Base-by-base conservation (phyloP, 345 rosid genomes). In the Corchorus capsularis region DNA sequence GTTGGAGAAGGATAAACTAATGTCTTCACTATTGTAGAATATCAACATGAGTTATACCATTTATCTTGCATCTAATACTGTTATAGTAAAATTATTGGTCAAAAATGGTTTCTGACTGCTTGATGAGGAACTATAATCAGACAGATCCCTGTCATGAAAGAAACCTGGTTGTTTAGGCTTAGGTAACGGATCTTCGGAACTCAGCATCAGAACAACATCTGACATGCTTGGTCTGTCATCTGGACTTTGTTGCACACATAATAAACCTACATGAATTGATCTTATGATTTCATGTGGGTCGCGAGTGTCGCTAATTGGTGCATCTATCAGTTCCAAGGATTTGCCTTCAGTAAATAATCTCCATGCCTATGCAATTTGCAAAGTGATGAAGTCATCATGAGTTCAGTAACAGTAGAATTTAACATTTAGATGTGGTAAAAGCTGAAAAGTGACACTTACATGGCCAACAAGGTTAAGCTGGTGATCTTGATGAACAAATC, bases 381-480 rank as follows among this genome's bases (percentile, higher is more conserved):
- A 2, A 0, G 27, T 39, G 43, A 41, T n/a, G 0, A 68, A 49
- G 57, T 32, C 1, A 68, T 27, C 1, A 68, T 27, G 27, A 27
- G 62, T 57, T 57, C 59, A 57, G 34, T 57, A 57, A 57, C 10
- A 57, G 62, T 20, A 57, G 39, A 27, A 14, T 49, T 39, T 27
- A 54, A 34, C 63, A 71, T 35, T 54, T 19, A 35, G 50, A 35
- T 14, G 10, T 8, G 32, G 12, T 17, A 39, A 63, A 12, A 35
- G 34, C 34, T 8, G 62, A 15, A 70, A 52, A 16, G 47, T 22
- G 63, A 49, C 15, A 71, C 79, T 72, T 76, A 83, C 89, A 78
- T 82, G 78, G 52, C 87, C 89, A 39, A 83, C 72, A 22, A 86
- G 89, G 75, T 82, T 83, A 47, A 76, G 76, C 11, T 75, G 73